A percentile compares a stretch with the other conserved stretches of the same genome.
Evolutionary conservation across 2,329 filamentous ascomycete species (phyloP).

Genomic region (Bertia moriformis): DNA sequence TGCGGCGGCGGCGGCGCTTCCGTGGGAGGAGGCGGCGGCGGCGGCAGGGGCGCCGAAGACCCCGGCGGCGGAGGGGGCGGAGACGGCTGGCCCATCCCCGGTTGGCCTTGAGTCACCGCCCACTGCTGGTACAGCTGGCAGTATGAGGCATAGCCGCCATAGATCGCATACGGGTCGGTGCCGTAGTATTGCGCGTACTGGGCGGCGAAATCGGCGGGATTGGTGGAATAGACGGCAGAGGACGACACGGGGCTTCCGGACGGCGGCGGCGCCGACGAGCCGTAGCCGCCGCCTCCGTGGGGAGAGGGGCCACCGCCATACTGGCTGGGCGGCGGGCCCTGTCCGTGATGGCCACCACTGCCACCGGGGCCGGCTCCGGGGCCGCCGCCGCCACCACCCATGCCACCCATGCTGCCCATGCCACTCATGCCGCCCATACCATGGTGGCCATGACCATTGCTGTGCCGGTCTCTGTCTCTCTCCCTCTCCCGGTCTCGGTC

Average conservation of each 20-base stretch:
- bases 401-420: constrained; percentile 26
- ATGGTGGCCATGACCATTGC: constrained; percentile 14
- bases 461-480: constrained; percentile 18
- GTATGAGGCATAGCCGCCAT: constrained; percentile 76
- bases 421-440: constrained; percentile 20
- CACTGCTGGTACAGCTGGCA: constrained; percentile 58
- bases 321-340: constrained; percentile 12
- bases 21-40: constrained; percentile 38
- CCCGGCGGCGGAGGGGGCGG: constrained; percentile 43
- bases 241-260: constrained; percentile 23
- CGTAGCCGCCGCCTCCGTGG: constrained; percentile 10
- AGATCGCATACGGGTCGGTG: constrained; percentile 74
- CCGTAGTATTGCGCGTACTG: constrained; percentile 77
- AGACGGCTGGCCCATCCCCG: constrained; percentile 31
- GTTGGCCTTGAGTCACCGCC: constrained; percentile 30
- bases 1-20: constrained; percentile 42
- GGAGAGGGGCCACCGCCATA: no score
- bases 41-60: constrained; percentile 47
- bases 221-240: constrained; percentile 25
- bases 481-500: constrained; percentile 20
- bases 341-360: constrained; percentile 20
- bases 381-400: constrained; percentile 24
- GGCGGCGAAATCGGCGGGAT: constrained; percentile 52
- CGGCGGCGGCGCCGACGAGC: constrained; percentile 17
- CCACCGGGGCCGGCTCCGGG: constrained; percentile 22